Conservation (phyloP, 495 filamentous ascomycete species). For the Amniculicola lignicola region DNA sequence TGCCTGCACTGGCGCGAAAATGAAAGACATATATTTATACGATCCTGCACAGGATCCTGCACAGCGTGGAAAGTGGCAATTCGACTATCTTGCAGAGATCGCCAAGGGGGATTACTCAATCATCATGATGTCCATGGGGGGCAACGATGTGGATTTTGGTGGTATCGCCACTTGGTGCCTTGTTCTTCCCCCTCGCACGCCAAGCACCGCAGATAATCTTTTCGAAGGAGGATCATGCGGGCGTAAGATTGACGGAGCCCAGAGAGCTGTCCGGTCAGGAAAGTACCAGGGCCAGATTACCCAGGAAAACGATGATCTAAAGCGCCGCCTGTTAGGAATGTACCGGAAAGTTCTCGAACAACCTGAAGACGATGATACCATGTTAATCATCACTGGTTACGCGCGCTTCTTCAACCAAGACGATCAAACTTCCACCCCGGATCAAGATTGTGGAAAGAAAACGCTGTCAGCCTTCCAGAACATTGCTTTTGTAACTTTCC, state of each 20-base stretch:
- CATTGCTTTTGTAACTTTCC: background rate
- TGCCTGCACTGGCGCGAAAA: background rate
- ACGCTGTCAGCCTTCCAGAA: background rate
- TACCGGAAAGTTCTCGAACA: background rate
- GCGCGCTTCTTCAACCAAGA: conserved; percentile 1
- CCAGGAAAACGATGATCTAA: no score
- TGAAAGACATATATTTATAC: background rate
- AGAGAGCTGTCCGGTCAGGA: background rate
- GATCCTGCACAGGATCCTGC: background rate
- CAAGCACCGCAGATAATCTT: background rate
- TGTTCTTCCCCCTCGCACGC: background rate
- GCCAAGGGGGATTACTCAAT: background rate
- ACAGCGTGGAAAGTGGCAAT: background rate
- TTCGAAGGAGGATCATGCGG: background rate
- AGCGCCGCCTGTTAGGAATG: no score
- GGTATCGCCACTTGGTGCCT: background rate
- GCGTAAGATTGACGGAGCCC: background rate
- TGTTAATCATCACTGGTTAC: background rate
- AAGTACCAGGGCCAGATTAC: background rate
- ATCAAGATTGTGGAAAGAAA: background rate
- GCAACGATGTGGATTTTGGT: background rate
- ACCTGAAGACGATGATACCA: background rate
- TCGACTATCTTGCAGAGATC: background rate
- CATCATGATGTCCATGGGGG: background rate
- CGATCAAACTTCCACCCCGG: background rate